Conservation (phyloP, 805 yeast genomes). For the Saturnispora besseyi region DNA sequence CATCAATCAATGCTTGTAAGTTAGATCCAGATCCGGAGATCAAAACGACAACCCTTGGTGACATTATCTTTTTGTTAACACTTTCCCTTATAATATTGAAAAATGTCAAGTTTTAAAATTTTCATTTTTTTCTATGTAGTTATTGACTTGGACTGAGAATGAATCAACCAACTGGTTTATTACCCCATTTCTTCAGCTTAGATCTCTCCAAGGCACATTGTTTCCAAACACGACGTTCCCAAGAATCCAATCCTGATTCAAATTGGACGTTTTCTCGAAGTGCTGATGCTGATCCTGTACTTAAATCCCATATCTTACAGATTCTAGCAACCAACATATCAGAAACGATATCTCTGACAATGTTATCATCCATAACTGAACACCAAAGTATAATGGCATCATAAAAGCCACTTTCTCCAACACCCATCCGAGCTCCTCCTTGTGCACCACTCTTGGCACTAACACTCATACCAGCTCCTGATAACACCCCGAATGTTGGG, state of each 20-base stretch:
- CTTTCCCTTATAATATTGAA: neutral
- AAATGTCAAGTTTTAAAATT: neutral
- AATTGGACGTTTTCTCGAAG: conserved; percentile 33
- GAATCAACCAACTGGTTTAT: neutral
- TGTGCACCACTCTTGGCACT: neutral
- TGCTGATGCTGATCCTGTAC: conserved; percentile 6
- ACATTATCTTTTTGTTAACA: too few relatives aligned
- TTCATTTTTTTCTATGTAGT: neutral
- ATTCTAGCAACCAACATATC: conserved; percentile 57
- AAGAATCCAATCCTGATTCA: conserved; percentile 58
- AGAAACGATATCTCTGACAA: conserved; percentile 38
- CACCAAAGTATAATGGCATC: conserved; percentile 72
- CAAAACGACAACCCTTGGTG: conserved; percentile 50
- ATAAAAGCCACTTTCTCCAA: conserved; percentile 36
- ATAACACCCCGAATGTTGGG: conserved; percentile 19
- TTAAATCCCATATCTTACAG: conserved; percentile 60
- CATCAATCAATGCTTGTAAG: conserved; percentile 87
- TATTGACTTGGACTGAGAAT: conserved; percentile 1
- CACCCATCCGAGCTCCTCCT: neutral
- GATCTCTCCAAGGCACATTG: conserved; percentile 31
- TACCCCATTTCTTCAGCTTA: conserved; percentile 1
- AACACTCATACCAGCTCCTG: conserved; percentile 3
- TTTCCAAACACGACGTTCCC: conserved; percentile 55
- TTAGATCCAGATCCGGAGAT: conserved; percentile 97
- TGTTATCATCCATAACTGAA: conserved; percentile 55